Evolutionary conservation across 2,329 filamentous ascomycete species (phyloP).

Genomic region (Hirsutella thompsonii): DNA sequence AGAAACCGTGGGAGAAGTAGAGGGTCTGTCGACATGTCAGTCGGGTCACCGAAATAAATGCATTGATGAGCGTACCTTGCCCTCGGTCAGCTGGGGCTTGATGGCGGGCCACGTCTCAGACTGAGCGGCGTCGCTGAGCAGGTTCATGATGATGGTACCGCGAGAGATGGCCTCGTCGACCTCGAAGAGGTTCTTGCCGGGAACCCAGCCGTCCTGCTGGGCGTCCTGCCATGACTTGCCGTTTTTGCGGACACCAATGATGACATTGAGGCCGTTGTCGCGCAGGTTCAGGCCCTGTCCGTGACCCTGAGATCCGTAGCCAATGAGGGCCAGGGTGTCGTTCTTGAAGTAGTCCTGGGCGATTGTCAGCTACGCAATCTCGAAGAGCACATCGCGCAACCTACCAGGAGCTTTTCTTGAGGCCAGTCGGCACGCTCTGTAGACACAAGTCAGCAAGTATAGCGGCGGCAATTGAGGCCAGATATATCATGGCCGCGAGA

Average conservation of each 20-base stretch:
- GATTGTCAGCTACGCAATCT: slow-evolving; percentile 1
- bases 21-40: slow-evolving; percentile 54
- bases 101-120: slow-evolving; percentile 97
- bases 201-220: slow-evolving; percentile 91
- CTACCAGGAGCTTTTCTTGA: slow-evolving; percentile 89
- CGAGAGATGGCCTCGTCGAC: slow-evolving; percentile 90
- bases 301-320: slow-evolving; percentile 96
- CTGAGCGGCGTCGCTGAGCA: slow-evolving; percentile 95
- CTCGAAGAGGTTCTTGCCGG: slow-evolving; percentile 98
- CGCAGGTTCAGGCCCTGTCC: slow-evolving; percentile 98
- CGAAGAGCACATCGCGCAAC: slow-evolving; percentile 26
- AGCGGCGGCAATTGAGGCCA: too few relatives aligned
- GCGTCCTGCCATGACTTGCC: slow-evolving; percentile 98
- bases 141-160: slow-evolving; percentile 97
- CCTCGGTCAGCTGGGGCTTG: slow-evolving; percentile 97
- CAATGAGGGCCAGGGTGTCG: slow-evolving; percentile 97
- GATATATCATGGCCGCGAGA: slow-evolving; percentile 2
- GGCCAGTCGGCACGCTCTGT: slow-evolving; percentile 97
- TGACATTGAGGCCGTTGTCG: slow-evolving; percentile 99
- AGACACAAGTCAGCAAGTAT: slow-evolving; percentile 5
- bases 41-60: background rate
- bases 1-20: slow-evolving; percentile 99
- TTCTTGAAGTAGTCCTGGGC: slow-evolving; percentile 96
- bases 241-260: slow-evolving; percentile 96
- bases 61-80: slow-evolving; percentile 57